Evolutionary conservation across 2,329 filamentous ascomycete genomes (phyloP), one percentile per base, ranked within the genome.

Genomic region (Trichoderma afroharzianum): DNA sequence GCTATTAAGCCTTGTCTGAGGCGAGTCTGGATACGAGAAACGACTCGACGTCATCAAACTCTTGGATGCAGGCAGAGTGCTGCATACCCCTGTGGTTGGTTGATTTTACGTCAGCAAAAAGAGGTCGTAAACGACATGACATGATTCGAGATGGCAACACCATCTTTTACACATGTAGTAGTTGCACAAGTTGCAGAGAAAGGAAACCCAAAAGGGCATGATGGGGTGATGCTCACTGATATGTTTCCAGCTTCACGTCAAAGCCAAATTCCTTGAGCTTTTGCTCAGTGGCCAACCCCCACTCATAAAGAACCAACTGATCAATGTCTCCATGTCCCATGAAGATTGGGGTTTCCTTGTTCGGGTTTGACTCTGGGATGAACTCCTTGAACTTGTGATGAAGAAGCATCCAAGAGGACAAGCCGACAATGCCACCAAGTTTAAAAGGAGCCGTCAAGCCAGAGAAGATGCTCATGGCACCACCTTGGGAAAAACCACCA

Each of bases 401-500:
- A 33, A 98, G 84, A 24, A 94, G 86, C 75, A 98, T 82, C 82
- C 97, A 98, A 76, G 90, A 92, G 14, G 93, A 96, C 73, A 98
- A 83, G 8, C 91, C 94, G 74, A 98, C 91, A 74, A 98, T 92
- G 74, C 95, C 95, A n/a, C 90, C 95, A 18, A 98, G 85, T 82
- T 93, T 94, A 76, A 88, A 85, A 72, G 84, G 82, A 75, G 85
- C 88, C 5, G 94, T 97, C 55, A 97, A 82, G 6, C 93, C 95
- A 0, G 92, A 86, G 78, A 98, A 89, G 50, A 98, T 82, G 24
- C 93, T 90, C 86, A 98, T 94, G 71, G 94, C 94, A 67, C 93
- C 95, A 72, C 95, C 95, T 82, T 98, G 90, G 28, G 90, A 93
- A 85, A 95, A 96, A 53, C 93, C 93, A 39, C 93, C 95, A 7